phyloP scores from a whole-genome alignment of 2,329 filamentous ascomycete species.

The Aspergillus sp. region DNA sequence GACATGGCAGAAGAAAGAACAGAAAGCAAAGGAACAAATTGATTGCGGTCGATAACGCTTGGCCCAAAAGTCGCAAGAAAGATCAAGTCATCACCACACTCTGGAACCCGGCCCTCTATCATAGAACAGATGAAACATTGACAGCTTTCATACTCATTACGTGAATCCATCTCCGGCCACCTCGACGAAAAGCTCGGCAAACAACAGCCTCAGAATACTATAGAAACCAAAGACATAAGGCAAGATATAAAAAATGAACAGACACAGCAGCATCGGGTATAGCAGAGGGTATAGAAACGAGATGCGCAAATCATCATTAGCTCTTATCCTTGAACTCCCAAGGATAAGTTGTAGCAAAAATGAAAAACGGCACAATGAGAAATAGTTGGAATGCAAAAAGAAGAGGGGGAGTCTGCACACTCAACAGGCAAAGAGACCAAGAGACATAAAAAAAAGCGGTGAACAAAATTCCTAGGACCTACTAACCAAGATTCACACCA shows the following conservation, averaged over 20 bases:
- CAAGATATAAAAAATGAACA: slow-evolving; percentile 15
- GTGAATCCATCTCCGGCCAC: slow-evolving; percentile 8
- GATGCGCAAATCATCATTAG: slow-evolving; percentile 34
- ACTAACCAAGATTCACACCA: background rate
- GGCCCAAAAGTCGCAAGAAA: slow-evolving; percentile 1
- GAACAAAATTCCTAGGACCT: background rate
- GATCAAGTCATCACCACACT: slow-evolving; percentile 9
- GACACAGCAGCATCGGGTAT: slow-evolving; percentile 27
- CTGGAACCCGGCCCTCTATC: slow-evolving; percentile 20
- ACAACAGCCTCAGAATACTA: background rate
- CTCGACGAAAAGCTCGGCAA: background rate
- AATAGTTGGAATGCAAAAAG: background rate
- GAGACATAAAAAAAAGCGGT: background rate
- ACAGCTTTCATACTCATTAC: slow-evolving; percentile 16
- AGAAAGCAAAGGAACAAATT: background rate
- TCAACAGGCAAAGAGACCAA: background rate
- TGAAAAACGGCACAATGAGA: slow-evolving; percentile 10
- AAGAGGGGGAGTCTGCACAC: background rate
- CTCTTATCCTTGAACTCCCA: slow-evolving; percentile 12
- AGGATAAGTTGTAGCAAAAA: slow-evolving; percentile 17
- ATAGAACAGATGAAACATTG: slow-evolving; percentile 18
- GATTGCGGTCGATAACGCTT: background rate
- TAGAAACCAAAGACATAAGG: slow-evolving; percentile 16
- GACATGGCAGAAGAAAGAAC: background rate
- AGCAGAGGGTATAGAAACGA: slow-evolving; percentile 38